A percentile compares a stretch with the other conserved stretches of the same genome.
phyloP scores from a whole-genome alignment of 176 grass and related monocot species.

The Oryza glaberrima region DNA sequence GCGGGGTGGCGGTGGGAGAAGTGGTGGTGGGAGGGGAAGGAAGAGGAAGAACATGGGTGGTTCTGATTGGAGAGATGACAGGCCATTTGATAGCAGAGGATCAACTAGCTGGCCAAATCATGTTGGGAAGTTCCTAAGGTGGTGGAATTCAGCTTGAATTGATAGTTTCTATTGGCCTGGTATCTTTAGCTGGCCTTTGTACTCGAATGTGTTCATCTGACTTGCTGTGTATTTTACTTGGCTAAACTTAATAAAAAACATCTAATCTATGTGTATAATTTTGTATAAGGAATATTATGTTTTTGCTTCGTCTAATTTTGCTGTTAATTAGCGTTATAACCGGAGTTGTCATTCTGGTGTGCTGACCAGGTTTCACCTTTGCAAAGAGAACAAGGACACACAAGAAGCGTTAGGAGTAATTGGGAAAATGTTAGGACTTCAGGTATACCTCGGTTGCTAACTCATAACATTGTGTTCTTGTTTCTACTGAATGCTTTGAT shows the following conservation, averaged over 20 bases:
- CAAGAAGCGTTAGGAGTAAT: slow-evolving; percentile 90
- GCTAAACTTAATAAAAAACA: background rate
- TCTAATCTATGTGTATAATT: background rate
- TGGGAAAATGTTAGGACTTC: slow-evolving; percentile 93
- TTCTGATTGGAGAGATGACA: slow-evolving; percentile 60
- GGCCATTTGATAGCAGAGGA: slow-evolving; percentile 85
- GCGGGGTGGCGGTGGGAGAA: slow-evolving; percentile 38
- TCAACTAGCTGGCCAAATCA: slow-evolving; percentile 66
- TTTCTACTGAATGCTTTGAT: slow-evolving; percentile 22
- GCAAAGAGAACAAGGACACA: slow-evolving; percentile 96
- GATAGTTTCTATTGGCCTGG: background rate
- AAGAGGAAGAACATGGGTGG: slow-evolving; percentile 66
- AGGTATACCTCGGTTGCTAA: slow-evolving; percentile 54
- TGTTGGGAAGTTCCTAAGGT: slow-evolving; percentile 92
- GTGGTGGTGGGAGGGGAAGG: slow-evolving; percentile 57
- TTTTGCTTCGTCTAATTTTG: background rate
- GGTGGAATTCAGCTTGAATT: slow-evolving; percentile 18
- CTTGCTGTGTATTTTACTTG: slow-evolving; percentile 1
- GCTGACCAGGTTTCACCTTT: slow-evolving; percentile 83
- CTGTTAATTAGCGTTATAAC: slow-evolving; percentile 24
- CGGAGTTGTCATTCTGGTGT: slow-evolving; percentile 24
- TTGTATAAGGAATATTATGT: background rate
- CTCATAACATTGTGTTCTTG: background rate
- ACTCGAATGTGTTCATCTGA: background rate
- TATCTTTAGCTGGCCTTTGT: background rate